phyloP scores from a whole-genome alignment of 1,284 basidiomycete species.

The Agaricales sp. region DNA sequence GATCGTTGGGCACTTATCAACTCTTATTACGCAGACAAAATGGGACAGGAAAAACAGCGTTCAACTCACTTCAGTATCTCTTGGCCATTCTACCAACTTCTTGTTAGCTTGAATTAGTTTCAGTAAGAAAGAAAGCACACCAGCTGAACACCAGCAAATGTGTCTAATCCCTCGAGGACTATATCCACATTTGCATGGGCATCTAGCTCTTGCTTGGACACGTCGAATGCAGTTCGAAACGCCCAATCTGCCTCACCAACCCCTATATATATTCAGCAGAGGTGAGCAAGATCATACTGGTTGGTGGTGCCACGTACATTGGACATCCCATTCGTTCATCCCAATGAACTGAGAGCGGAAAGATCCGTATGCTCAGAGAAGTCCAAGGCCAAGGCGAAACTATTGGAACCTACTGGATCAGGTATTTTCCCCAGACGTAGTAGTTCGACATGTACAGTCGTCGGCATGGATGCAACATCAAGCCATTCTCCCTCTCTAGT shows the following conservation, averaged over 20 bases:
- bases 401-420: slow-evolving; percentile 55
- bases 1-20: not conserved
- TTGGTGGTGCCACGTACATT: slow-evolving; percentile 55
- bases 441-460: slow-evolving; percentile 79
- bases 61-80: slow-evolving; percentile 58
- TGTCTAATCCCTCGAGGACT: slow-evolving; percentile 83
- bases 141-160: slow-evolving; percentile 61
- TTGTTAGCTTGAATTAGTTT: slow-evolving; percentile 3
- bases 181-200: slow-evolving; percentile 50
- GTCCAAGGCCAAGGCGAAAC: not conserved
- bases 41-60: slow-evolving; percentile 22
- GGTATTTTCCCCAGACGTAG: slow-evolving; percentile 61
- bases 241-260: slow-evolving; percentile 78
- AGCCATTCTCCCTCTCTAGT: slow-evolving; percentile 62
- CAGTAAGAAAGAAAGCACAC: slow-evolving; percentile 30
- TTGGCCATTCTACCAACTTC: slow-evolving; percentile 48
- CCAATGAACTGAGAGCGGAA: slow-evolving; percentile 66
- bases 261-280: slow-evolving; percentile 38
- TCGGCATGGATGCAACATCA: slow-evolving; percentile 55
- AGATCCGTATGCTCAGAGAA: slow-evolving; percentile 1
- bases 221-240: slow-evolving; percentile 63
- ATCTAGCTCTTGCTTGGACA: slow-evolving; percentile 36
- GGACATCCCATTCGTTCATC: slow-evolving; percentile 79
- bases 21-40: not conserved
- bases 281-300: slow-evolving; percentile 5